phyloP scores from a whole-genome alignment of 805 yeast species.

The Barnettozyma populi region DNA sequence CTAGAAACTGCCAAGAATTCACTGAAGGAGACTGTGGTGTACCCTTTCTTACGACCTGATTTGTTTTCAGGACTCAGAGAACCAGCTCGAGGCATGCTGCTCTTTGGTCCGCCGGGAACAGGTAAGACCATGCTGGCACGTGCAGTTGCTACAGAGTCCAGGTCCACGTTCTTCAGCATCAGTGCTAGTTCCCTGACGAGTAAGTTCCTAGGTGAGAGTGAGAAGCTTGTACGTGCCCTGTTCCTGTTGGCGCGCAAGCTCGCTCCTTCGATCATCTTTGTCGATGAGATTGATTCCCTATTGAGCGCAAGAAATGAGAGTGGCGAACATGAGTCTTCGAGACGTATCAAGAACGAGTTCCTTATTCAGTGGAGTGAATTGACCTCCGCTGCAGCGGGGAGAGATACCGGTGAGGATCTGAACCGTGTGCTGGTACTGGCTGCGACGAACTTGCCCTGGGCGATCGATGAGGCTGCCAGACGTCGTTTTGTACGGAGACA shows the following conservation, averaged over 20 bases:
- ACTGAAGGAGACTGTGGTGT: conserved; percentile 91
- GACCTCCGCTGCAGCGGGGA: conserved; percentile 75
- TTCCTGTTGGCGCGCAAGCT: conserved; percentile 79
- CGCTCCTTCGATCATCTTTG: conserved; percentile 91
- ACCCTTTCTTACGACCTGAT: conserved; percentile 93
- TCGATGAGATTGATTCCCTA: conserved; percentile 93
- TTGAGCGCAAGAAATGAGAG: conserved; percentile 73
- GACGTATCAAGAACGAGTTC: conserved; percentile 91
- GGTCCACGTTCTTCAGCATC: conserved; percentile 88
- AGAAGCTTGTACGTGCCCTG: conserved; percentile 84
- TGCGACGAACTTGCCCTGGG: conserved; percentile 97
- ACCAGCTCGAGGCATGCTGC: conserved; percentile 92
- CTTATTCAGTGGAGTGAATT: conserved; percentile 93
- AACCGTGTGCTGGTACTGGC: conserved; percentile 81
- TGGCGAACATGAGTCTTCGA: conserved; percentile 80
- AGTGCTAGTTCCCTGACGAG: conserved; percentile 89
- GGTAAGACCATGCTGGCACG: conserved; percentile 97
- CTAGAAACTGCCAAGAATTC: conserved; percentile 82
- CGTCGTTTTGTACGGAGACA: conserved; percentile 89
- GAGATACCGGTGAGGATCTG: conserved; percentile 33
- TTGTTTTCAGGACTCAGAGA: conserved; percentile 86
- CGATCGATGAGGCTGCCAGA: conserved; percentile 95
- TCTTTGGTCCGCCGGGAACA: conserved; percentile 98
- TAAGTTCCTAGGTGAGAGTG: conserved; percentile 78
- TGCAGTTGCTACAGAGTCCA: conserved; percentile 95